Conservation (phyloP, 2,329 filamentous ascomycete genomes). For the Pseudocercospora fuligena region DNA sequence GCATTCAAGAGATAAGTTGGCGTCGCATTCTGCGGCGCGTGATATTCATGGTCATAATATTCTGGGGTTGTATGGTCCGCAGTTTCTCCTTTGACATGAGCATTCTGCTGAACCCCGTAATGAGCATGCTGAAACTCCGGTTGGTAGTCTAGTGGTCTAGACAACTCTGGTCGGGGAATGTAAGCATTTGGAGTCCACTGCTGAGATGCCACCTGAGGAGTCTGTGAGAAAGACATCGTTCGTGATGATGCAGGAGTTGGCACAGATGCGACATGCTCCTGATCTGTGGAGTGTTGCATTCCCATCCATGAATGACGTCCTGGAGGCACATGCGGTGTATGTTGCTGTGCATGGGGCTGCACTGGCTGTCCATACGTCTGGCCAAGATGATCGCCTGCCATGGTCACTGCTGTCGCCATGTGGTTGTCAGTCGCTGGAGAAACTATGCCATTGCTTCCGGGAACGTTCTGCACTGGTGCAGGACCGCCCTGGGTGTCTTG, state of each 20-base stretch:
- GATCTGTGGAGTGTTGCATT: not conserved
- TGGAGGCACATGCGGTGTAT: not conserved
- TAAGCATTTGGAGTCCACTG: constrained; percentile 28
- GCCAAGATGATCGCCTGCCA: not conserved
- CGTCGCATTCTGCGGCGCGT: constrained; percentile 21
- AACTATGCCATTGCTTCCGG: not conserved
- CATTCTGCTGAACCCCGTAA: not conserved
- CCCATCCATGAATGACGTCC: constrained; percentile 6
- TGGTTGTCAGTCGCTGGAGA: not conserved
- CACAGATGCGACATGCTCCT: not conserved
- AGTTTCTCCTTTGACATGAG: constrained; percentile 5
- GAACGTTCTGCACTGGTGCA: not conserved
- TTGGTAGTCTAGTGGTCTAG: constrained; percentile 29
- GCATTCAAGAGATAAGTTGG: constrained; percentile 41
- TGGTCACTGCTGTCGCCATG: not conserved
- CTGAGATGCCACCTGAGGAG: constrained; percentile 11
- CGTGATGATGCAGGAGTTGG: constrained; percentile 20
- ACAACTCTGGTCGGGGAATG: constrained; percentile 29
- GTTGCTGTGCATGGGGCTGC: not conserved
- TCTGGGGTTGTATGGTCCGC: constrained; percentile 28
- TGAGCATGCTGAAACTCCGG: constrained; percentile 1
- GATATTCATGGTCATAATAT: constrained; percentile 34
- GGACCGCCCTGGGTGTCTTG: not conserved
- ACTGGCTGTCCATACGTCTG: constrained; percentile 5
- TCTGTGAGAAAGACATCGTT: constrained; percentile 18